Conservation (phyloP, 805 yeast genomes). For the Nakazawaea wickerhamii region DNA sequence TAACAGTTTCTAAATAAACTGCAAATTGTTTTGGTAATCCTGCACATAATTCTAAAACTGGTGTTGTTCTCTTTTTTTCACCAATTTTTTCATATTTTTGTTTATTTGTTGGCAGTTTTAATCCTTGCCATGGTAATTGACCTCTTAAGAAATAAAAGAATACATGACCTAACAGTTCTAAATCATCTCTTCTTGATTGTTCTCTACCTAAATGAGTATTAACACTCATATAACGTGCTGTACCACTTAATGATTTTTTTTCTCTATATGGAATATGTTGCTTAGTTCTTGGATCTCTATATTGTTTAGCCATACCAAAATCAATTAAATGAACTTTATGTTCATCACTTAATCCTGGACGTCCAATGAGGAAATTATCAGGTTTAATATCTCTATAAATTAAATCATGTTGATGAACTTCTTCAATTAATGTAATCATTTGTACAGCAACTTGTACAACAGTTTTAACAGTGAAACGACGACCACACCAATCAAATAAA, state of each 20-base stretch:
- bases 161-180: slow-evolving; percentile 95
- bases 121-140: slow-evolving; percentile 97
- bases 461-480: slow-evolving; percentile 81
- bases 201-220: slow-evolving; percentile 97
- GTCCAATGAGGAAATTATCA: slow-evolving; percentile 91
- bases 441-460: slow-evolving; percentile 92
- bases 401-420: slow-evolving; percentile 82
- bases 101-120: slow-evolving; percentile 96
- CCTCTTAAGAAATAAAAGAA: slow-evolving; percentile 93
- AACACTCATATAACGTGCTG: slow-evolving; percentile 98
- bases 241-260: slow-evolving; percentile 91
- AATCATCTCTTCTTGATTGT: slow-evolving; percentile 93
- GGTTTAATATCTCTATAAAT: slow-evolving; percentile 97
- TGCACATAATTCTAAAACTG: slow-evolving; percentile 77
- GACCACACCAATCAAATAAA: slow-evolving; percentile 96
- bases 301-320: slow-evolving; percentile 98
- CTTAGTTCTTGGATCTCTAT: slow-evolving; percentile 93
- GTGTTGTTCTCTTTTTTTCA: slow-evolving; percentile 88
- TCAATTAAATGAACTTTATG: slow-evolving; percentile 87
- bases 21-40: slow-evolving; percentile 93
- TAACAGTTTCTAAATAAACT: slow-evolving; percentile 81
- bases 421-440: slow-evolving; percentile 83
- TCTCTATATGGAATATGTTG: slow-evolving; percentile 96
- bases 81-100: slow-evolving; percentile 98
- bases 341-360: slow-evolving; percentile 78